Evolutionary conservation across 768 basidiomycete species (phyloP).

Genomic region (Boletellus emodensis): DNA sequence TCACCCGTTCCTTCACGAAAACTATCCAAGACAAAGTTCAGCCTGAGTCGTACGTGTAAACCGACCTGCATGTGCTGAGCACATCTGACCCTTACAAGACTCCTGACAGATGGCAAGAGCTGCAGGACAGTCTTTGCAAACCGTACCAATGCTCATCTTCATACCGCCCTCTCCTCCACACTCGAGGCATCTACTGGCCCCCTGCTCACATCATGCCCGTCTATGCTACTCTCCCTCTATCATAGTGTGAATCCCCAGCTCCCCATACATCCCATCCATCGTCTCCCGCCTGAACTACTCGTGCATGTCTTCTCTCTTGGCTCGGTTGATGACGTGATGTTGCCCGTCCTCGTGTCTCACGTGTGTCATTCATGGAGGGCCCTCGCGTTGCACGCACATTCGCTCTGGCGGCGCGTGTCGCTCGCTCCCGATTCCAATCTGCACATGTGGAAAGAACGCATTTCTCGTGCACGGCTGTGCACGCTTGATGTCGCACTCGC

Average conservation of each 20-base stretch:
- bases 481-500: slow-evolving; percentile 58
- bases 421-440: slow-evolving; percentile 41
- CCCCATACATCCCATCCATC: slow-evolving; percentile 49
- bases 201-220: slow-evolving; percentile 21
- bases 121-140: slow-evolving; percentile 17
- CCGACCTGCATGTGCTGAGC: not conserved
- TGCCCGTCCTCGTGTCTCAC: slow-evolving; percentile 63
- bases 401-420: slow-evolving; percentile 61
- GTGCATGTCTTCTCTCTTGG: slow-evolving; percentile 61
- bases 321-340: slow-evolving; percentile 49
- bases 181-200: slow-evolving; percentile 15
- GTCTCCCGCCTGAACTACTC: slow-evolving; percentile 62
- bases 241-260: slow-evolving; percentile 16
- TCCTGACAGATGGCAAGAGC: slow-evolving; percentile 18
- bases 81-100: slow-evolving; percentile 12
- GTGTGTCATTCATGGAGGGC: slow-evolving; percentile 65
- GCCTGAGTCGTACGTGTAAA: slow-evolving; percentile 29
- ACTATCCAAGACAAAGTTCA: slow-evolving; percentile 42
- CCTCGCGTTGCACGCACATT: slow-evolving; percentile 55
- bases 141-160: slow-evolving; percentile 20
- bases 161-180: slow-evolving; percentile 12
- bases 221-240: slow-evolving; percentile 27
- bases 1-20: slow-evolving; percentile 50
- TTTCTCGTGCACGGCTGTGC: slow-evolving; percentile 56
- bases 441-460: slow-evolving; percentile 60